Conservation (phyloP, 2,329 filamentous ascomycete species). For the Drechmeria coniospora region DNA sequence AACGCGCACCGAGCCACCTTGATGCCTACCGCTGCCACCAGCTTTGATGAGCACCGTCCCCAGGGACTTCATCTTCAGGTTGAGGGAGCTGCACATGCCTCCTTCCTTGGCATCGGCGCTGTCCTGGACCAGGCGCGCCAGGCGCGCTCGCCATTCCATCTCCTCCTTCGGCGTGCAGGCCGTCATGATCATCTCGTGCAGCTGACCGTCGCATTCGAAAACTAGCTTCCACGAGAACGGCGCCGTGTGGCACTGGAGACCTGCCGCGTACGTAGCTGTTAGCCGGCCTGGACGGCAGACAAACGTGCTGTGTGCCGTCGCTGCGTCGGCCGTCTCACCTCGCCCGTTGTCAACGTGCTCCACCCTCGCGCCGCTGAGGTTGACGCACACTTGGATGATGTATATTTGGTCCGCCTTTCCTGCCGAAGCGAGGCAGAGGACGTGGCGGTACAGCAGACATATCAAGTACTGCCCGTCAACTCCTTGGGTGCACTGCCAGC, state of each 20-base stretch:
- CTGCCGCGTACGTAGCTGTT: slow-evolving; percentile 25
- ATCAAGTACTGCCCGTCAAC: slow-evolving; percentile 71
- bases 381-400: slow-evolving; percentile 58
- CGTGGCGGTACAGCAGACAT: slow-evolving; percentile 67
- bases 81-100: slow-evolving; percentile 45
- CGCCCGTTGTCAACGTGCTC: slow-evolving; percentile 62
- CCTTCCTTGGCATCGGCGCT: slow-evolving; percentile 29
- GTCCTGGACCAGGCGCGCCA: slow-evolving; percentile 37
- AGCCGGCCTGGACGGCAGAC: no score
- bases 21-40: slow-evolving; percentile 24
- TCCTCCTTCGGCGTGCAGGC: slow-evolving; percentile 74
- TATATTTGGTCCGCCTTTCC: slow-evolving; percentile 52
- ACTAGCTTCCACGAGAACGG: slow-evolving; percentile 84
- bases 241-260: slow-evolving; percentile 73
- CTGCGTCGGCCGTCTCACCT: slow-evolving; percentile 29
- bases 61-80: slow-evolving; percentile 56
- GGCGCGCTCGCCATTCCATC: slow-evolving; percentile 58
- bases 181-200: slow-evolving; percentile 76
- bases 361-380: slow-evolving; percentile 47
- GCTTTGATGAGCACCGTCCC: slow-evolving; percentile 62
- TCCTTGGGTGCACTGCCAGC: slow-evolving; percentile 57
- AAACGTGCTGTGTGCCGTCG: not conserved
- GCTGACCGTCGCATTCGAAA: slow-evolving; percentile 60
- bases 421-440: slow-evolving; percentile 59
- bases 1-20: not conserved